These are phyloP conservation scores for Cladophialophora yegresii DNA, from an alignment of 2,329 filamentous ascomycete species.

Conservation along the genomic window DNA sequence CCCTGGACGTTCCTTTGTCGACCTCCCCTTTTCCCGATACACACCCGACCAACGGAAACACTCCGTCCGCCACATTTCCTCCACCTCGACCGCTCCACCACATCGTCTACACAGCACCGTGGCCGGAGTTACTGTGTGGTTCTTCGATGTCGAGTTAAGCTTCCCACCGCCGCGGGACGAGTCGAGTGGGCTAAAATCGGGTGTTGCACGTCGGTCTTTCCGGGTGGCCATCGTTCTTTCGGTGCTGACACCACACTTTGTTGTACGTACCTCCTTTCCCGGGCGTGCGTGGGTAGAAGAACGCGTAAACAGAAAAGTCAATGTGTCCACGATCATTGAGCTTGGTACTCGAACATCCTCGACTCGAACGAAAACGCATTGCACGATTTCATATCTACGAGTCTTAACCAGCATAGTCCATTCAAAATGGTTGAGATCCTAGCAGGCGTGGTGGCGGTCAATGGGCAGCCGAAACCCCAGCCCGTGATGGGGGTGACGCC, in stretches of 20 bases:
- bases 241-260: background rate
- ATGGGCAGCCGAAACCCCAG: conserved; percentile 41
- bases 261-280: conserved; percentile 7
- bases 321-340: background rate
- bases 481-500: conserved; percentile 41
- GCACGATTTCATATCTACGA: background rate
- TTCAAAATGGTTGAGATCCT: conserved; percentile 12
- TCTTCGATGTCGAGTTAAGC: conserved; percentile 12
- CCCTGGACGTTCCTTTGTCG: background rate
- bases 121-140: background rate
- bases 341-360: background rate
- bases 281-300: background rate
- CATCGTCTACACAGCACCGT: background rate
- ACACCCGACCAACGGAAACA: conserved; percentile 20
- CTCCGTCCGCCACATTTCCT: background rate
- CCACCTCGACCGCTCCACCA: background rate
- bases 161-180: conserved; percentile 14
- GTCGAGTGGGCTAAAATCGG: conserved; percentile 16
- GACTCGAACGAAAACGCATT: background rate
- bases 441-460: conserved; percentile 7
- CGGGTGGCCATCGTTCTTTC: background rate
- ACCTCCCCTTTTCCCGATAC: conserved; percentile 17
- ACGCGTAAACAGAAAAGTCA: background rate
- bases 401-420: background rate
- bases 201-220: background rate